Evolutionary conservation across 495 filamentous ascomycete genomes (phyloP), one percentile per base, ranked within the genome.

Genomic region (Xylaria flabelliformis): DNA sequence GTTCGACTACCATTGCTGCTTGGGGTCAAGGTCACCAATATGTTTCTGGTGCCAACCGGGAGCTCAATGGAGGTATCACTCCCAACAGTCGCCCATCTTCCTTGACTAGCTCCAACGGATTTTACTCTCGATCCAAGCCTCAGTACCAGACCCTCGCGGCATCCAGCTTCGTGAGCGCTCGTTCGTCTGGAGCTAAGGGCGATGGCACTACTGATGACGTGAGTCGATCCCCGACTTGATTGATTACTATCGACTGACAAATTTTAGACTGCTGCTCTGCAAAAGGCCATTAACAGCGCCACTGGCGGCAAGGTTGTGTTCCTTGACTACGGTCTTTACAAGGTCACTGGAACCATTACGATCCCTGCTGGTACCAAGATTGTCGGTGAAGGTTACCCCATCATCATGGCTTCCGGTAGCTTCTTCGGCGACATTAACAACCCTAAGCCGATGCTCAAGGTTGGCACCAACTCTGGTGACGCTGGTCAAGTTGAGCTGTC

Each of bases 381-480:
- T 75, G 88, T 91, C 32, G 95, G 95, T 74, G 95, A 98, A 79
- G 89, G 93, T 69, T 98, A 91, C 89, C 89, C 95, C 34, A 81
- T 95, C 48, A 93, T 98, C 76, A 90, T 97, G 86, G 94, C 92
- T 24, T 84, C 89, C n/a, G 93, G 93, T 36, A 50, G 72, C 24
- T 87, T 87, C 34, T 98, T 97, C 80, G 83, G 88, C 62, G 88
- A 95, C 75, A 85, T 90, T 63, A 85, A 78, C 64, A 91, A 91
- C 79, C 95, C 95, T 24, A 79, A 82, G 48, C 88, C 91, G 0
- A 89, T 92, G 4, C 86, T 94, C 44, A 88, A 92, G 74, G 88
- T 97, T 51, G 95, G 95, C n/a, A 82, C 89, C 17, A 82, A 89
- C 32, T 85, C 89, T 21, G 94, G 94, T 24, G 92, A 95, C 66